phyloP scores from a whole-genome alignment of 2,329 filamentous ascomycete genomes.

The Aureobasidium sp. region DNA sequence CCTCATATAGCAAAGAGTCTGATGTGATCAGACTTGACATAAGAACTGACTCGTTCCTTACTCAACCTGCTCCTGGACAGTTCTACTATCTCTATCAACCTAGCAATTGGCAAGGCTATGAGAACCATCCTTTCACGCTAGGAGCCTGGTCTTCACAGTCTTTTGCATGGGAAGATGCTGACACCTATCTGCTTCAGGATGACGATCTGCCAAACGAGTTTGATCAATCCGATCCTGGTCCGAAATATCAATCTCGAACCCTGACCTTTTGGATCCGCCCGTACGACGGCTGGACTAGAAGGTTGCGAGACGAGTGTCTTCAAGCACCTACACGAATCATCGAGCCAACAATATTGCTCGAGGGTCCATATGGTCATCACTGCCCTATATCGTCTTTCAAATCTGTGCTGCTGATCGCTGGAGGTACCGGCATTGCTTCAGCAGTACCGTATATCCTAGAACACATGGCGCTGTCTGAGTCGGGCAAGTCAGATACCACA shows the following conservation, averaged over 20 bases:
- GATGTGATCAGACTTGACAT: constrained; percentile 42
- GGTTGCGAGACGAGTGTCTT: constrained; percentile 32
- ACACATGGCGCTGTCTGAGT: neutral
- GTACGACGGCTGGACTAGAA: constrained; percentile 42
- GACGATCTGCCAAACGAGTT: neutral
- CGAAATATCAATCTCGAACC: neutral
- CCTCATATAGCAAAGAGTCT: constrained; percentile 35
- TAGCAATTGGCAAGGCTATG: constrained; percentile 35
- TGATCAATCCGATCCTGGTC: neutral
- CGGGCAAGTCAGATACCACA: neutral
- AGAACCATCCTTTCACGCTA: constrained; percentile 45
- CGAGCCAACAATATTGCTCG: constrained; percentile 34
- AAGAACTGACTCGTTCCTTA: constrained; percentile 24
- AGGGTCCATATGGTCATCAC: constrained; percentile 42
- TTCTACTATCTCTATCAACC: constrained; percentile 45
- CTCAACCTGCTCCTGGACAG: constrained; percentile 35
- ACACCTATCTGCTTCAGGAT: neutral
- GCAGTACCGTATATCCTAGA: constrained; percentile 22
- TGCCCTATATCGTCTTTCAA: constrained; percentile 34
- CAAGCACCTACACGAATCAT: constrained; percentile 19
- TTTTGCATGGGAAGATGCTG: neutral
- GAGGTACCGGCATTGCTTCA: constrained; percentile 42
- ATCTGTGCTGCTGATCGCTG: constrained; percentile 36
- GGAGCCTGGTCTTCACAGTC: constrained; percentile 20
- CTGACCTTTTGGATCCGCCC: constrained; percentile 44